These are phyloP conservation scores for Globisporangium cystogenes DNA, from an alignment of 352 stramenopile genomes.

Conservation along the genomic window DNA sequence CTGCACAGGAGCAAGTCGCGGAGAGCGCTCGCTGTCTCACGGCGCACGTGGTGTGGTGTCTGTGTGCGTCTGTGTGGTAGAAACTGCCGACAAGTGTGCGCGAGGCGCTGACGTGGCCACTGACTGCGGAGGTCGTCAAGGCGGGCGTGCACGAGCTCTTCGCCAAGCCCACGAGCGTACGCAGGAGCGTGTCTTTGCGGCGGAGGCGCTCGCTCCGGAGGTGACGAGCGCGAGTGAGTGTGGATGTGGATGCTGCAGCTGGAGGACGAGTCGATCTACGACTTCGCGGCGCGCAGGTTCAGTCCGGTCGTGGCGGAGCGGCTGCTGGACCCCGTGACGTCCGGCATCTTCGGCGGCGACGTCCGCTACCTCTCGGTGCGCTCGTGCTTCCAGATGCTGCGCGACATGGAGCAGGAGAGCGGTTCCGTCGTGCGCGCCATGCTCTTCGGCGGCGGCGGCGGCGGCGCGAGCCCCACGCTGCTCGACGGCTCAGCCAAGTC, in stretches of 20 bases:
- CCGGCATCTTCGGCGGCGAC: constrained; percentile 86
- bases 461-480: constrained; percentile 26
- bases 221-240: background rate
- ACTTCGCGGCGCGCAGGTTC: constrained; percentile 73
- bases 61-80: constrained; percentile 21
- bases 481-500: constrained; percentile 69
- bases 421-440: constrained; percentile 77
- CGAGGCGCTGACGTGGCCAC: constrained; percentile 60
- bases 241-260: constrained; percentile 12
- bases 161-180: constrained; percentile 22
- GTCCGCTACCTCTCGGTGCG: constrained; percentile 72
- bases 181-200: background rate
- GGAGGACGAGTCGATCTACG: constrained; percentile 78
- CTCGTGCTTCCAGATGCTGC: constrained; percentile 75
- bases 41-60: background rate
- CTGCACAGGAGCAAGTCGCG: background rate
- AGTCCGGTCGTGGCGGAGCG: constrained; percentile 70
- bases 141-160: constrained; percentile 70
- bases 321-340: constrained; percentile 75
- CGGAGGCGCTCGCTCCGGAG: background rate
- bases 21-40: background rate
- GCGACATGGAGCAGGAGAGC: constrained; percentile 69
- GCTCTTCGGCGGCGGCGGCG: constrained; percentile 40
- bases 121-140: constrained; percentile 43
- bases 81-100: constrained; percentile 55